Conservation (phyloP, 495 filamentous ascomycete genomes). For the Aspergillus diversus region DNA sequence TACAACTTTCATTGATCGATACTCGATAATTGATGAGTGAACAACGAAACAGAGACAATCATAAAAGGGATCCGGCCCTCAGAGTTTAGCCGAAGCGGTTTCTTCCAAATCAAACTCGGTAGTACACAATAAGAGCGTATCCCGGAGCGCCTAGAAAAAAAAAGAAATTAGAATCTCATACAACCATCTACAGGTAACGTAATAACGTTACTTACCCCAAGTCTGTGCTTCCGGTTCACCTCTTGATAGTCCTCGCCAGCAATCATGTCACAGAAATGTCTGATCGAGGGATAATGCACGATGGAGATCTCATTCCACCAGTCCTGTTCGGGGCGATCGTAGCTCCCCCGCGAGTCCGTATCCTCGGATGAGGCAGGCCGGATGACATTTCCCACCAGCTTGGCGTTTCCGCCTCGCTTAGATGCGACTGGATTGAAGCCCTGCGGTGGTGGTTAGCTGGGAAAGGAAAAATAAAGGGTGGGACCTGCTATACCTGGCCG, state of each 20-base stretch:
- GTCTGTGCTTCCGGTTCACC: slow-evolving; percentile 58
- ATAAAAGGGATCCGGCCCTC: slow-evolving; percentile 1
- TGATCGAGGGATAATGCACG: slow-evolving; percentile 67
- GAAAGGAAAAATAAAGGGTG: neutral
- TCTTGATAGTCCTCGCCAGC: slow-evolving; percentile 65
- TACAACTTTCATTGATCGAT: too few species aligned
- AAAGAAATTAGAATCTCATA: neutral
- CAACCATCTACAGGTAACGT: slow-evolving; percentile 4
- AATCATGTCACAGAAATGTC: slow-evolving; percentile 69
- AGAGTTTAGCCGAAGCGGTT: slow-evolving; percentile 29
- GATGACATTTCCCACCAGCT: slow-evolving; percentile 65
- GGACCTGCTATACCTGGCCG: slow-evolving; percentile 42
- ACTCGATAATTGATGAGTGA: too few species aligned
- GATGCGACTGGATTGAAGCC: slow-evolving; percentile 57
- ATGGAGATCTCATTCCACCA: slow-evolving; percentile 64
- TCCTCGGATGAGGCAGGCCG: slow-evolving; percentile 20
- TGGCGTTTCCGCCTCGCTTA: slow-evolving; percentile 59
- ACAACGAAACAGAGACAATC: too few species aligned
- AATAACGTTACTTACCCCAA: slow-evolving; percentile 41
- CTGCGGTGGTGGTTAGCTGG: neutral
- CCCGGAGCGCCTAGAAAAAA: slow-evolving; percentile 47
- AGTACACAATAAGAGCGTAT: slow-evolving; percentile 67
- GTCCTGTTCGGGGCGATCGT: slow-evolving; percentile 33
- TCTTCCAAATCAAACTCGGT: slow-evolving; percentile 55
- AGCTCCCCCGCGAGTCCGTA: slow-evolving; percentile 32